phyloP scores from a whole-genome alignment of 257 asterid species.

The Fraxinus pennsylvanica region DNA sequence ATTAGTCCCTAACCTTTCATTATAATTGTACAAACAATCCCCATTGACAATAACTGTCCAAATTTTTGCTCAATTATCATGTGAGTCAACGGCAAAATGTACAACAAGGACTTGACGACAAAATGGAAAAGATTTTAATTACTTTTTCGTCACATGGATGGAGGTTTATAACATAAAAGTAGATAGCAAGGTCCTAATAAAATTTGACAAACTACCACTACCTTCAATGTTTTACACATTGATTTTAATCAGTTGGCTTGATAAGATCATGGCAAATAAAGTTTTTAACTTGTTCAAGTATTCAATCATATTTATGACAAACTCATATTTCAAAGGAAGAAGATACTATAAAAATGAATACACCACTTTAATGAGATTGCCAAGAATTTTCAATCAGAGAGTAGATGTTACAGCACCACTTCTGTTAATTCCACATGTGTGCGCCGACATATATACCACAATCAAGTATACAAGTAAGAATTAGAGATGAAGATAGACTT shows the following conservation, averaged over 20 bases:
- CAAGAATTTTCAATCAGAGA: constrained; percentile 14
- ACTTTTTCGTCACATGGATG: neutral
- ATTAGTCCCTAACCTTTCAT: neutral
- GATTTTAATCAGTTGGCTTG: neutral
- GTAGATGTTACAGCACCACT: constrained; percentile 25
- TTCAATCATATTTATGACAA: neutral
- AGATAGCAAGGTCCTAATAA: too few relatives aligned
- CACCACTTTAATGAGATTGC: constrained; percentile 15
- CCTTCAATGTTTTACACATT: neutral
- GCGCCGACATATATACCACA: constrained; percentile 15
- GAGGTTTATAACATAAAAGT: too few relatives aligned
- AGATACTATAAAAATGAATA: constrained; percentile 20
- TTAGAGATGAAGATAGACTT: constrained; percentile 15
- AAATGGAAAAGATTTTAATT: neutral
- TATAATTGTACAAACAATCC: neutral
- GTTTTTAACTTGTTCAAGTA: neutral
- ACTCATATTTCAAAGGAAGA: constrained; percentile 1
- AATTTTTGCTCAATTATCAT: neutral
- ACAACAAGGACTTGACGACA: neutral
- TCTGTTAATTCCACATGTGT: constrained; percentile 13
- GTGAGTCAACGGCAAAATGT: neutral
- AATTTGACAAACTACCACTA: too few relatives aligned
- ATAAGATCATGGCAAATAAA: neutral
- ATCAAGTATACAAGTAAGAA: constrained; percentile 24
- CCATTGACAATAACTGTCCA: neutral